A percentile compares a stretch with the other conserved stretches of the same genome.
These are phyloP conservation scores for Nevesoporus exiguus DNA, from an alignment of 768 basidiomycete genomes.

Conservation along the genomic window DNA sequence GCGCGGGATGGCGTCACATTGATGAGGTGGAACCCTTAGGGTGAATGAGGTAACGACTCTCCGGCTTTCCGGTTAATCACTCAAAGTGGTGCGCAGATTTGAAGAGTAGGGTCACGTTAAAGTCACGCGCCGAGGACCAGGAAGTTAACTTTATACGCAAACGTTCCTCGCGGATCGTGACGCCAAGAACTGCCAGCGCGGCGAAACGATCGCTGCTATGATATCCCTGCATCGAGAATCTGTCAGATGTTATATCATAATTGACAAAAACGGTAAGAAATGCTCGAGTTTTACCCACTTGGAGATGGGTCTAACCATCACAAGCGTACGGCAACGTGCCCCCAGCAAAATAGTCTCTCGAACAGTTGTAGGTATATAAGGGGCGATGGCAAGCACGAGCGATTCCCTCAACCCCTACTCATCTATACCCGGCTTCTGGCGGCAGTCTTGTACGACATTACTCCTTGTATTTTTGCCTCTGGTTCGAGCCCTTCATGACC, in stretches of 20 bases:
- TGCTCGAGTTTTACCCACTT: background rate
- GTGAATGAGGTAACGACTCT: conserved; percentile 17
- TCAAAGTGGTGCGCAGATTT: background rate
- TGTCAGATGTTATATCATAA: background rate
- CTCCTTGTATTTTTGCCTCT: background rate
- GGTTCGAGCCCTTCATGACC: background rate
- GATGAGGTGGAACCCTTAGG: background rate
- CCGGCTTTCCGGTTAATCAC: background rate
- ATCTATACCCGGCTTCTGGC: background rate
- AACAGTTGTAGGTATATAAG: conserved; percentile 8
- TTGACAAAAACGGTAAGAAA: conserved; percentile 13
- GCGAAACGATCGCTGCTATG: background rate
- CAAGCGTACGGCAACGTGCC: background rate
- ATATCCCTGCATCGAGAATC: background rate
- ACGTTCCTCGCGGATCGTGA: conserved; percentile 9
- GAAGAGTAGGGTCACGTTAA: background rate
- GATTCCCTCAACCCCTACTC: conserved; percentile 1
- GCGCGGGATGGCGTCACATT: background rate
- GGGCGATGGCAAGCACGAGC: background rate
- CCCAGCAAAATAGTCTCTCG: conserved; percentile 5
- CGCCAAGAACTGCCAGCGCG: conserved; percentile 16
- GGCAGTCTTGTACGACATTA: background rate
- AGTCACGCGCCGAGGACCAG: background rate
- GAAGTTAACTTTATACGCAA: background rate
- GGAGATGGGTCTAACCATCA: conserved; percentile 5